Evolutionary conservation across 257 asterid species (phyloP).

Genomic region (Leonotis leonurus): DNA sequence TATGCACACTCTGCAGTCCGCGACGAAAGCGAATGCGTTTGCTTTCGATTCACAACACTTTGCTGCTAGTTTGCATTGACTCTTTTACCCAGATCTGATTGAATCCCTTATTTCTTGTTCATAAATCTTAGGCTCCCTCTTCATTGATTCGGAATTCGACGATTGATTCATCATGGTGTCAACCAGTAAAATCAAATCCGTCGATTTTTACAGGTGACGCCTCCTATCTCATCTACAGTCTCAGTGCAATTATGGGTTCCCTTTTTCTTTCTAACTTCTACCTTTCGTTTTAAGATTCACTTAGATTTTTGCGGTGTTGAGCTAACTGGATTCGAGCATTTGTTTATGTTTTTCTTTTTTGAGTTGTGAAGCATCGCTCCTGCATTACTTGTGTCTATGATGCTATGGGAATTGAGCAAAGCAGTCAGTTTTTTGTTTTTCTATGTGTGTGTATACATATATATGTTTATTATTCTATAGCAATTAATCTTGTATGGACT

Average conservation of each 20-base stretch:
- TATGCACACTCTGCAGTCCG: background rate
- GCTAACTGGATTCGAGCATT: background rate
- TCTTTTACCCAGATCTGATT: slow-evolving; percentile 17
- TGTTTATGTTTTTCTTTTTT: background rate
- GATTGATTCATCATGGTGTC: slow-evolving; percentile 35
- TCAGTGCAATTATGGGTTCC: background rate
- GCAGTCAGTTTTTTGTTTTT: too few species aligned
- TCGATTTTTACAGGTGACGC: slow-evolving; percentile 46
- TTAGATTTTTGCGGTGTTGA: background rate
- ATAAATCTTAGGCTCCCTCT: background rate
- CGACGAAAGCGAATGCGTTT: slow-evolving; percentile 21
- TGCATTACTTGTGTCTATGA: too few species aligned
- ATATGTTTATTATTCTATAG: too few species aligned
- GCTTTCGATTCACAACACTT: slow-evolving; percentile 18
- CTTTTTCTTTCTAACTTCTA: too few species aligned
- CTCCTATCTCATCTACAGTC: background rate
- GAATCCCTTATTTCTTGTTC: background rate
- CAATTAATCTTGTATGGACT: background rate
- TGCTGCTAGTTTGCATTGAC: background rate
- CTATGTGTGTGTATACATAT: too few species aligned
- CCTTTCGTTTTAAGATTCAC: too few species aligned
- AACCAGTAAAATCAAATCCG: slow-evolving; percentile 39
- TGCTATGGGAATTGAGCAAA: too few species aligned
- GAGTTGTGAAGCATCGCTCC: too few species aligned
- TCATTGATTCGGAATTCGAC: slow-evolving; percentile 6